A percentile compares a stretch with the other conserved stretches of the same genome.
These are phyloP conservation scores for Phaffia rhodozyma DNA, from an alignment of 1,284 basidiomycete genomes.

Conservation along the genomic window DNA sequence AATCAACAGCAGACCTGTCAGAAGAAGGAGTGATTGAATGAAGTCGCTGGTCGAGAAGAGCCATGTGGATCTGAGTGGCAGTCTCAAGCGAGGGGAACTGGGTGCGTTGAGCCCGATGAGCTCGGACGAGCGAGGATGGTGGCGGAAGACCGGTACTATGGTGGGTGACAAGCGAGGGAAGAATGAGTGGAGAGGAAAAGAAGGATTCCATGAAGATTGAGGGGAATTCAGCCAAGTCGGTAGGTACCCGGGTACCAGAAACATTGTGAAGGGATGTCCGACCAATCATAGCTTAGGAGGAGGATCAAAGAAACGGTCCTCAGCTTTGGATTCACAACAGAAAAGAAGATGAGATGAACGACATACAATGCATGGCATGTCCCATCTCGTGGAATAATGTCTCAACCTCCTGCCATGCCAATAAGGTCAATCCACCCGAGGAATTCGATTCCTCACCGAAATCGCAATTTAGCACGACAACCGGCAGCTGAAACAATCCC, in stretches of 20 bases:
- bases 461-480: slow-evolving; percentile 85
- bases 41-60: slow-evolving; percentile 77
- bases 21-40: slow-evolving; percentile 46
- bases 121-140: slow-evolving; percentile 46
- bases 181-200: slow-evolving; percentile 67
- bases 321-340: background rate
- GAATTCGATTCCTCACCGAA: slow-evolving; percentile 53
- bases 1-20: slow-evolving; percentile 47
- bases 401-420: slow-evolving; percentile 89
- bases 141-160: slow-evolving; percentile 53
- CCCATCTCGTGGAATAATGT: slow-evolving; percentile 99
- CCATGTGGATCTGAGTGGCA: slow-evolving; percentile 82
- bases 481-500: slow-evolving; percentile 72
- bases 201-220: slow-evolving; percentile 98
- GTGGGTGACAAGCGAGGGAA: slow-evolving; percentile 60
- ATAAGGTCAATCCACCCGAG: slow-evolving; percentile 52
- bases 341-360: background rate
- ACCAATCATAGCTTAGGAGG: slow-evolving; percentile 78
- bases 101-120: slow-evolving; percentile 36
- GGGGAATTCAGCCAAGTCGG: slow-evolving; percentile 94
- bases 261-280: slow-evolving; percentile 97
- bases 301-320: slow-evolving; percentile 2
- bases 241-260: slow-evolving; percentile 93
- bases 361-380: slow-evolving; percentile 95
- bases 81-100: slow-evolving; percentile 52